phyloP scores from a whole-genome alignment of 306 rosid genomes.

The Luffa acutangula region DNA sequence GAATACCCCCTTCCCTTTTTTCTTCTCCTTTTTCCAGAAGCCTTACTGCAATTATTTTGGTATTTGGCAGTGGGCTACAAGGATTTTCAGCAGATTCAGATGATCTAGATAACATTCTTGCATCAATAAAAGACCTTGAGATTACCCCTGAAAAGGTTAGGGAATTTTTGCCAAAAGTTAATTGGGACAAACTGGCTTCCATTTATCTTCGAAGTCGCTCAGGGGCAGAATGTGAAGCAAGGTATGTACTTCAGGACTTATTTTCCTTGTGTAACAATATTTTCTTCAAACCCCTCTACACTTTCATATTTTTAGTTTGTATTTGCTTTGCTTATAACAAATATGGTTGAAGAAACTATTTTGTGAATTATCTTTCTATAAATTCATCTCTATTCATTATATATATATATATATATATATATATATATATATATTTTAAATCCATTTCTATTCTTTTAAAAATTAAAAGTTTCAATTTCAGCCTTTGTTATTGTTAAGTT shows the following conservation, averaged over 20 bases:
- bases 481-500: background rate
- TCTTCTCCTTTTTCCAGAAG: background rate
- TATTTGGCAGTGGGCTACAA: constrained; percentile 31
- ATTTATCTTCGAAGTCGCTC: constrained; percentile 54
- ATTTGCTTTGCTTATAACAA: background rate
- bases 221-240: constrained; percentile 81
- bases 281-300: background rate
- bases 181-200: constrained; percentile 81
- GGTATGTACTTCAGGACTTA: constrained; percentile 39
- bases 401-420: background rate
- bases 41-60: background rate
- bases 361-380: background rate
- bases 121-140: constrained; percentile 48
- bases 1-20: background rate
- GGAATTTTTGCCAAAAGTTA: constrained; percentile 64
- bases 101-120: constrained; percentile 44
- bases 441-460: background rate
- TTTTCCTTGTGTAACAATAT: background rate
- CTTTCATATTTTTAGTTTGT: background rate
- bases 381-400: background rate
- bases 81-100: constrained; percentile 32
- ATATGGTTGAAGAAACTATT: background rate
- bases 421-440: background rate
- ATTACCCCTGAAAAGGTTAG: constrained; percentile 43
- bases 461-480: background rate